These are phyloP conservation scores for Venturia aucupariae DNA, from an alignment of 2,329 filamentous ascomycete species.

Conservation along the genomic window DNA sequence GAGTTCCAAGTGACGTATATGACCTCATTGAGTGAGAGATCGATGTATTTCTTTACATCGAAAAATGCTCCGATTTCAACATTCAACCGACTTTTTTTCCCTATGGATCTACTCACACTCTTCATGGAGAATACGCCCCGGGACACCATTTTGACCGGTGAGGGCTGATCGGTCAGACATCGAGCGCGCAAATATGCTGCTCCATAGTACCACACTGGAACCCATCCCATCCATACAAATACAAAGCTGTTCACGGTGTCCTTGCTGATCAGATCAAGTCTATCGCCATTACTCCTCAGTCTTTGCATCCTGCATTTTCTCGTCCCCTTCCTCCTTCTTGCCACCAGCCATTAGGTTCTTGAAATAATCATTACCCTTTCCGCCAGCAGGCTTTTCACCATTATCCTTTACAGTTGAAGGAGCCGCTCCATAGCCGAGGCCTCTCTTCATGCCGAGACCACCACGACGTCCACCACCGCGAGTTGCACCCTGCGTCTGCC, in stretches of 20 bases:
- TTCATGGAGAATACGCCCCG: too few relatives aligned
- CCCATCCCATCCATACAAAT: not conserved
- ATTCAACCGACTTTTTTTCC: too few relatives aligned
- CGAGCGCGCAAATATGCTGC: too few relatives aligned
- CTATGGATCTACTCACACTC: too few relatives aligned
- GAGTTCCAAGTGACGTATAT: too few relatives aligned
- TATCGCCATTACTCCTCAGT: not conserved
- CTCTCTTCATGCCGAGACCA: constrained; percentile 6
- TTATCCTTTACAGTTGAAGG: not conserved
- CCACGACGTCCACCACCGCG: constrained; percentile 4
- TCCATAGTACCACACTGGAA: not conserved
- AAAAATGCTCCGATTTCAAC: too few relatives aligned
- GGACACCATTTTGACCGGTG: too few relatives aligned
- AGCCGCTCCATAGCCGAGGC: constrained; percentile 5
- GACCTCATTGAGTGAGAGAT: too few relatives aligned
- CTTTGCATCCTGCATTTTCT: not conserved
- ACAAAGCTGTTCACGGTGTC: not conserved
- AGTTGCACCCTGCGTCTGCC: constrained; percentile 3
- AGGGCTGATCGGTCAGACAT: too few relatives aligned
- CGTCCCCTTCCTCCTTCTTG: not conserved
- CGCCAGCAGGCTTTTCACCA: constrained; percentile 10
- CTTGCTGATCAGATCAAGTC: not conserved
- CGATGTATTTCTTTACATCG: too few relatives aligned
- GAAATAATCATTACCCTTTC: constrained; percentile 14
- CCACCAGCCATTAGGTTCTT: constrained; percentile 11